Conservation (phyloP, 768 basidiomycete genomes). For the Ramaria sp. region DNA sequence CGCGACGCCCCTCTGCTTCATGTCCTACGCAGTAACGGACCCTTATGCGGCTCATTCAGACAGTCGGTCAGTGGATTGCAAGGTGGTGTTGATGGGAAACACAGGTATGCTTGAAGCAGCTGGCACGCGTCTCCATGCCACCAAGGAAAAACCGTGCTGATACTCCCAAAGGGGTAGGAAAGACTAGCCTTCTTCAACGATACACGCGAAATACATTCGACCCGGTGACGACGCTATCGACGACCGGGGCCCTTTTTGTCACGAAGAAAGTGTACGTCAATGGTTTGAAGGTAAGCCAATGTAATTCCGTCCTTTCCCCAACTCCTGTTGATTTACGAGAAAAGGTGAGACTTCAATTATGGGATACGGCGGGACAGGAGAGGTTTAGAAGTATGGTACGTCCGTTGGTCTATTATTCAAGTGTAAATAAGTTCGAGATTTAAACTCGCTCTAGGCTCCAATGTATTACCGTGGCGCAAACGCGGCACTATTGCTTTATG, state of each 20-base stretch:
- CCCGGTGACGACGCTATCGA: slow-evolving; percentile 80
- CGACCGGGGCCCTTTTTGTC: slow-evolving; percentile 88
- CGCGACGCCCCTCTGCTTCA: not conserved
- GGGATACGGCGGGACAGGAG: slow-evolving; percentile 94
- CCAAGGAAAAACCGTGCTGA: slow-evolving; percentile 23
- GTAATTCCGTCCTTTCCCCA: not conserved
- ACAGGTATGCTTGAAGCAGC: slow-evolving; percentile 28
- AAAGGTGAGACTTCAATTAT: slow-evolving; percentile 49
- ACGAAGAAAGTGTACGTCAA: slow-evolving; percentile 85
- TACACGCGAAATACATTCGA: slow-evolving; percentile 89
- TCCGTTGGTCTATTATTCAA: slow-evolving; percentile 8
- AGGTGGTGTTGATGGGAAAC: slow-evolving; percentile 94
- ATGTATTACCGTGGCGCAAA: slow-evolving; percentile 97
- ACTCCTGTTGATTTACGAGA: not conserved
- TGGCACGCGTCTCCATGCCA: slow-evolving; percentile 6
- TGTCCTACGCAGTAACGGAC: slow-evolving; percentile 3
- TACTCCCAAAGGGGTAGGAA: slow-evolving; percentile 63
- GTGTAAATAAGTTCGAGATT: slow-evolving; percentile 3
- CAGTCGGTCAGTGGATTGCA: slow-evolving; percentile 55
- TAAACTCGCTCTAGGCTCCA: slow-evolving; percentile 52
- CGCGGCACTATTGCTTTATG: slow-evolving; percentile 88
- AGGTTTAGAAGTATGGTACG: slow-evolving; percentile 82
- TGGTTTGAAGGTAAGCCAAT: slow-evolving; percentile 63
- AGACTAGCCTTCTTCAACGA: slow-evolving; percentile 82
- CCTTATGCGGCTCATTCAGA: not conserved